phyloP scores from a whole-genome alignment of 129 eudicot species.

The Heracleum sosnowskyi region DNA sequence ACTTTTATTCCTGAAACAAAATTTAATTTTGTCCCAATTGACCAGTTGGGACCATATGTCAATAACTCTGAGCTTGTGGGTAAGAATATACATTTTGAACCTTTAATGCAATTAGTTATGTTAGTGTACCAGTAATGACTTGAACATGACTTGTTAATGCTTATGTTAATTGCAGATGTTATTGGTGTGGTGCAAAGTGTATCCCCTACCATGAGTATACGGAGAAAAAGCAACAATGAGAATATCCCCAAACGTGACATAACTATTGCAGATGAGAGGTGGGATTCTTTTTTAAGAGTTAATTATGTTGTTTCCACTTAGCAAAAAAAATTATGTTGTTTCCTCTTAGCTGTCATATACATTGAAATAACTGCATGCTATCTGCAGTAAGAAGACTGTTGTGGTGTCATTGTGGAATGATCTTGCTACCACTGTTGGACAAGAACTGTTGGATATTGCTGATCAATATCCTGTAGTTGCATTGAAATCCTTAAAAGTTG shows the following conservation, averaged over 20 bases:
- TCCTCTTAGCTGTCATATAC: not conserved
- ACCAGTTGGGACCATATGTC: slow-evolving; percentile 83
- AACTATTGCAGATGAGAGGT: slow-evolving; percentile 89
- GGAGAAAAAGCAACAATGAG: slow-evolving; percentile 72
- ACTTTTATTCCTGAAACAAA: slow-evolving; percentile 70
- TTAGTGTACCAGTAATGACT: not conserved
- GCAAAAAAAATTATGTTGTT: not conserved
- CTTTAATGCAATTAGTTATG: not conserved
- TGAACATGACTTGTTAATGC: not conserved
- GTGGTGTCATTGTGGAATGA: slow-evolving; percentile 83
- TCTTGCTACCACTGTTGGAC: slow-evolving; percentile 81
- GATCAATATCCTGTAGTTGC: slow-evolving; percentile 86
- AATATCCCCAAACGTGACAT: slow-evolving; percentile 76
- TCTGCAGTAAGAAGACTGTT: slow-evolving; percentile 86
- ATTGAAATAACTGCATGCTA: not conserved
- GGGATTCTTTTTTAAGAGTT: slow-evolving; percentile 3
- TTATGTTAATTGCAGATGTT: slow-evolving; percentile 47
- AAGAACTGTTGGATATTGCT: slow-evolving; percentile 75
- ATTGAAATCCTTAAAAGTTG: slow-evolving; percentile 73
- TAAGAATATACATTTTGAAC: slow-evolving; percentile 7
- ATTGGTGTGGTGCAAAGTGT: slow-evolving; percentile 95
- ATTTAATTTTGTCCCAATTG: slow-evolving; percentile 82
- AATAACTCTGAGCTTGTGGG: slow-evolving; percentile 74
- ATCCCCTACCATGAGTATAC: slow-evolving; percentile 83
- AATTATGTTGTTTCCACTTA: not conserved